Evolutionary conservation across 2,329 filamentous ascomycete genomes (phyloP).

Genomic region (Pyrenochaeta sp.): DNA sequence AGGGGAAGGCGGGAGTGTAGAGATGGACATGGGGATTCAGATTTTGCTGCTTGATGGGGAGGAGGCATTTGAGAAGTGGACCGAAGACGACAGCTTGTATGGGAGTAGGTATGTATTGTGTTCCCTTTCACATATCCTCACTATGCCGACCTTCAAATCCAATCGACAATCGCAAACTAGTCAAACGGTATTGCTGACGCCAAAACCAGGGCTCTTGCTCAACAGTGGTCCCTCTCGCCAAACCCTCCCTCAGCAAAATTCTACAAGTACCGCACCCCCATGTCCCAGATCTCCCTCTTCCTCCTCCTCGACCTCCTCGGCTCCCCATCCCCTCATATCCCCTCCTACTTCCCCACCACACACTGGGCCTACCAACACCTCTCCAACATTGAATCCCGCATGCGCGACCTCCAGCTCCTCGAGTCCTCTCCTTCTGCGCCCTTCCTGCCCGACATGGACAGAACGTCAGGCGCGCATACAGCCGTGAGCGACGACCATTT

Average conservation of each 20-base stretch:
- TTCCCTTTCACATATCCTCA: background rate
- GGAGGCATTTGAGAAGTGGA: slow-evolving; percentile 88
- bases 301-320: slow-evolving; percentile 92
- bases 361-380: slow-evolving; percentile 92
- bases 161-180: background rate
- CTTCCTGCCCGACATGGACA: slow-evolving; percentile 60
- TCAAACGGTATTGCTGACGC: background rate
- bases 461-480: slow-evolving; percentile 28
- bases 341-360: slow-evolving; percentile 87
- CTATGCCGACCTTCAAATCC: too few relatives aligned
- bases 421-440: slow-evolving; percentile 63
- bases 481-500: slow-evolving; percentile 86
- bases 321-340: slow-evolving; percentile 70
- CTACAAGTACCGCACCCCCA: slow-evolving; percentile 70
- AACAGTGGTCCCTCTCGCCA: slow-evolving; percentile 76
- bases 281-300: slow-evolving; percentile 86
- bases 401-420: slow-evolving; percentile 72
- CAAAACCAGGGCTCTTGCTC: slow-evolving; percentile 69
- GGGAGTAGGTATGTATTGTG: slow-evolving; percentile 72
- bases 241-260: slow-evolving; percentile 74
- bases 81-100: slow-evolving; percentile 82
- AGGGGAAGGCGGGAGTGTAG: slow-evolving; percentile 64
- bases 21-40: slow-evolving; percentile 84
- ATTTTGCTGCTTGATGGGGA: slow-evolving; percentile 92
- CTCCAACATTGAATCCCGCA: slow-evolving; percentile 75